These are phyloP conservation scores for Flaveria trinervia DNA, from an alignment of 129 eudicot species.

Conservation along the genomic window DNA sequence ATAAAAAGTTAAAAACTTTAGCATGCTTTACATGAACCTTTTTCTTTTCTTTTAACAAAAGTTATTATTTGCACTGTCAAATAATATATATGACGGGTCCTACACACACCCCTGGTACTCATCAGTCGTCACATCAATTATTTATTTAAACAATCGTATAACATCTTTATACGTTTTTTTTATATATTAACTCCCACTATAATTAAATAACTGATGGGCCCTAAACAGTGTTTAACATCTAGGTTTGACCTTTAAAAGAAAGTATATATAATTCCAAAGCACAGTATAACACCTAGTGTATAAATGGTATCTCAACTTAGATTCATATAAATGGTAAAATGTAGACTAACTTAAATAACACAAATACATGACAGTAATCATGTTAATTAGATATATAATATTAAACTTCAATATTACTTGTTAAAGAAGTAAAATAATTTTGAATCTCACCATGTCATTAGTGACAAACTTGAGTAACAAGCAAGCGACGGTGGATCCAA, in stretches of 20 bases:
- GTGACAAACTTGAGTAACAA: constrained; percentile 57
- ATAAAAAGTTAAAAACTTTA: neutral
- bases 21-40: neutral
- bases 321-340: too few species aligned
- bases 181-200: too few species aligned
- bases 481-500: constrained; percentile 64
- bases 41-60: neutral
- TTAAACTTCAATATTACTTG: neutral
- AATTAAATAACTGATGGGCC: too few species aligned
- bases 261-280: too few species aligned
- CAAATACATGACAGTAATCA: neutral
- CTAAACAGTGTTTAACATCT: too few species aligned
- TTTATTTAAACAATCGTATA: too few species aligned
- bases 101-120: too few species aligned
- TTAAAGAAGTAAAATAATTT: neutral
- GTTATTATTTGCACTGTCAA: neutral
- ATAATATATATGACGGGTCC: neutral
- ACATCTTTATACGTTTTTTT: too few species aligned
- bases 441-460: constrained; percentile 41
- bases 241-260: too few species aligned
- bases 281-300: too few species aligned
- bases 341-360: neutral
- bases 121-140: too few species aligned
- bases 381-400: neutral
- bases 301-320: too few species aligned